Conservation (phyloP, 192 early-diverging fungal species). For the Piromyces sp. region DNA sequence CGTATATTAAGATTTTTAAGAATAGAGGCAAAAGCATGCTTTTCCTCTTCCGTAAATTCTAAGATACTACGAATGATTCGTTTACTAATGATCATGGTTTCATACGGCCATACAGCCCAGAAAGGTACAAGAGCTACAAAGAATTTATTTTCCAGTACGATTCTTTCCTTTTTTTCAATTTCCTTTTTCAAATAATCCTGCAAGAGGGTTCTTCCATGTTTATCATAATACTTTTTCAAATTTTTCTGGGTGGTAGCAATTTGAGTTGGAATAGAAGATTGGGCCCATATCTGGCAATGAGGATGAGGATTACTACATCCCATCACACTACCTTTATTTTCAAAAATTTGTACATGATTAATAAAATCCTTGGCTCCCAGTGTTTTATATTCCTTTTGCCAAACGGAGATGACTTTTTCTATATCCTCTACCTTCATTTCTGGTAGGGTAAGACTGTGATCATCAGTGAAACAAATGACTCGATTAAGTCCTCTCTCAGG, state of each 20-base stretch:
- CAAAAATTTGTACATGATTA: conserved; percentile 83
- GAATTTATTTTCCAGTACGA: conserved; percentile 61
- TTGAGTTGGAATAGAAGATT: neutral
- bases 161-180: conserved; percentile 30
- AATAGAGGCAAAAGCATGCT: conserved; percentile 53
- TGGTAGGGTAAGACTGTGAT: conserved; percentile 74
- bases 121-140: conserved; percentile 80
- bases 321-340: conserved; percentile 93
- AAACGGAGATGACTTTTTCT: conserved; percentile 42
- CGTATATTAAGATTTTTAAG: conserved; percentile 56
- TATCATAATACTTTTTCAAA: conserved; percentile 45
- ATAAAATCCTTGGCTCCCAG: conserved; percentile 32
- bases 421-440: conserved; percentile 61
- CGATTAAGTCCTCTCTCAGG: conserved; percentile 54
- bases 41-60: conserved; percentile 26
- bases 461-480: conserved; percentile 85
- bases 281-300: conserved; percentile 51
- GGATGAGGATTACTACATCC: conserved; percentile 96
- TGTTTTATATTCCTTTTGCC: conserved; percentile 46
- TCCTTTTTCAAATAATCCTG: conserved; percentile 51
- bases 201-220: conserved; percentile 34
- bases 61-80: conserved; percentile 39
- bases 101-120: conserved; percentile 95
- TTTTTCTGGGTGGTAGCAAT: conserved; percentile 27
- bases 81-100: conserved; percentile 64